Evolutionary conservation across 495 filamentous ascomycete species (phyloP), one percentile per base, ranked within the genome.

Genomic region (Sabuloglossum arenarium): DNA sequence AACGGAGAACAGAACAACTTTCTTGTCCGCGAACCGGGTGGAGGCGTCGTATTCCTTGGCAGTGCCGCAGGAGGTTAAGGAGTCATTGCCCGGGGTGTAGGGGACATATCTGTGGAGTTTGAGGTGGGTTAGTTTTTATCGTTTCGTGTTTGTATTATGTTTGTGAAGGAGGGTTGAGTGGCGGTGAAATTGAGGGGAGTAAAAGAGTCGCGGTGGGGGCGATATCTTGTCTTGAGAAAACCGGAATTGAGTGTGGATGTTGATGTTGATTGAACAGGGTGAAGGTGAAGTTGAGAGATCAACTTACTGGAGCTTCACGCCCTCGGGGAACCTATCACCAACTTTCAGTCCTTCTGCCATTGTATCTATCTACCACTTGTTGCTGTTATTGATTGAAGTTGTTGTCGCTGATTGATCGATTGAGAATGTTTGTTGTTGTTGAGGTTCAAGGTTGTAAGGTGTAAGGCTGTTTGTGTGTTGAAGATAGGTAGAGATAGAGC

Each of bases 1-100:
- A 56, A 94, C 84, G 61, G 86, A 78, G 71, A 96, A 84, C 63
- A 97, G 75, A 61, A 95, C 82, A 57, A 90, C 84, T 71, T 91
- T 94, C 77, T 94, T 94, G 73, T 80, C 70, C 56, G 79, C 76
- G 73, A 82, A 93, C 63, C 93, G 85, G 68, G 88, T 82, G 73
- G 79, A 85, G 67, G 88, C 88, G 63, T 93, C 69, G 71, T 86
- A 93, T 66, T 77, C 75, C 65, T 79, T 78, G 61, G 85, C 84
- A 54, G 82, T 76, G 66, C 88, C 88, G 71, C 88, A 94, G 32
- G 76, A 71, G 43, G 79, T 84, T 64, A 88, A 72, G 59, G 78
- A 76, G 47, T 69, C 70, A 21, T 71, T 68, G 60, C 85, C 85
- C 53, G 75, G 71, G 21, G 74, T 71, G 69, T 80, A 86, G 14